Percentiles rank a stretch among this genome's conserved stretches.
These are phyloP conservation scores for Diplosphaera chodatii DNA, from an alignment of 139 green algal genomes.

Conservation along the genomic window DNA sequence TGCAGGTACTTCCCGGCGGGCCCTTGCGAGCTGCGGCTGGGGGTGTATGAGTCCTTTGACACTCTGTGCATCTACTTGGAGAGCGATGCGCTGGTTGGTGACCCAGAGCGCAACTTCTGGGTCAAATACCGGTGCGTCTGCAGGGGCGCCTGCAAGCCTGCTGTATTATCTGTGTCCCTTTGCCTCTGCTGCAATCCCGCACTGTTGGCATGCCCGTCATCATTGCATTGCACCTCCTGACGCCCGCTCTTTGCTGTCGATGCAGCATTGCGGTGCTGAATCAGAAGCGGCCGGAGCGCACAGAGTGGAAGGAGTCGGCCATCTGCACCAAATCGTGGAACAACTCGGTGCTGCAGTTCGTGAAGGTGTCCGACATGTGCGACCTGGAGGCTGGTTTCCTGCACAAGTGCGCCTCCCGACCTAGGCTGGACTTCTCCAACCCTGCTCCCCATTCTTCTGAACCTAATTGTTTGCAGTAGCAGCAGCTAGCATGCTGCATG, in stretches of 20 bases:
- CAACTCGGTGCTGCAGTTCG: constrained; percentile 69
- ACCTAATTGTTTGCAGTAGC: too few species aligned
- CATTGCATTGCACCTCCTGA: too few species aligned
- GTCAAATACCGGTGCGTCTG: constrained; percentile 51
- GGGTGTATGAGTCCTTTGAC: constrained; percentile 61
- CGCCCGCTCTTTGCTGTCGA: neutral
- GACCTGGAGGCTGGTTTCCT: constrained; percentile 43
- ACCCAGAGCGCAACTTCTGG: constrained; percentile 56
- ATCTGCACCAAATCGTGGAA: constrained; percentile 72
- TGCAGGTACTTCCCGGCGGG: constrained; percentile 39
- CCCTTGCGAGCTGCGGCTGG: constrained; percentile 52
- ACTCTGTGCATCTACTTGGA: constrained; percentile 70
- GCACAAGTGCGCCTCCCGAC: neutral
- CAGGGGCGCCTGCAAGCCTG: too few species aligned
- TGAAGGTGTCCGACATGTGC: constrained; percentile 47
- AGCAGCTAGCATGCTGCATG: too few species aligned
- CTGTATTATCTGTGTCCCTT: too few species aligned
- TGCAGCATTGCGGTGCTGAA: constrained; percentile 51
- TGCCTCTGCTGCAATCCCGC: too few species aligned
- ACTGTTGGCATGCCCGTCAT: too few species aligned
- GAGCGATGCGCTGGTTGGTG: constrained; percentile 30
- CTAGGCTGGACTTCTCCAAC: neutral
- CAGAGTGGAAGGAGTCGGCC: constrained; percentile 51
- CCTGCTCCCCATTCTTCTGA: too few species aligned
- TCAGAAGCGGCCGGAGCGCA: constrained; percentile 45